These are phyloP conservation scores for Teunomyces lycoperdinae DNA, from an alignment of 805 yeast species.

Conservation along the genomic window DNA sequence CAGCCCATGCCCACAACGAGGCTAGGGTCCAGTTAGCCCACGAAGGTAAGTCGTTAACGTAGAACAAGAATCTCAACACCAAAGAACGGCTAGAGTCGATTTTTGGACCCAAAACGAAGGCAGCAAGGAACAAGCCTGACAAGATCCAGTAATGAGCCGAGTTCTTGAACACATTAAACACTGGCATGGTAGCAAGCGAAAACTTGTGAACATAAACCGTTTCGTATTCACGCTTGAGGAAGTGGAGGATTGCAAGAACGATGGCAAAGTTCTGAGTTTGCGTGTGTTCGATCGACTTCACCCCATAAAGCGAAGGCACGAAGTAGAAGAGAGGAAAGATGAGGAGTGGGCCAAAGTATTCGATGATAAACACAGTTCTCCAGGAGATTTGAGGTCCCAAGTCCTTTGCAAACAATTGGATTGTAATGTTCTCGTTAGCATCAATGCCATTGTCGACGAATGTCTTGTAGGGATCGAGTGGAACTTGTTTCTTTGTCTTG, in stretches of 20 bases:
- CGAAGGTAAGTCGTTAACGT: conserved; percentile 42
- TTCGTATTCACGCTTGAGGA: conserved; percentile 84
- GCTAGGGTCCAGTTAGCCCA: conserved; percentile 30
- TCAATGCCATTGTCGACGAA: conserved; percentile 44
- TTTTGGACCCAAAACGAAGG: conserved; percentile 43
- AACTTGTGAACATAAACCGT: conserved; percentile 82
- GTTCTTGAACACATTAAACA: conserved; percentile 82
- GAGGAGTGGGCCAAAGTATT: conserved; percentile 85
- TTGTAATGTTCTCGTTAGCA: conserved; percentile 26
- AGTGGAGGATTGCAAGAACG: conserved; percentile 66
- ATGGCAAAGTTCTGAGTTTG: conserved; percentile 54
- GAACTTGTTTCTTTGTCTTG: conserved; percentile 32
- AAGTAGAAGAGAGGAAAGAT: conserved; percentile 71
- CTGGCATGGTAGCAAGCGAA: conserved; percentile 90
- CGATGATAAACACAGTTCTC: conserved; percentile 85
- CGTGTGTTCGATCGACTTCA: conserved; percentile 42
- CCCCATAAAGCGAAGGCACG: conserved; percentile 30
- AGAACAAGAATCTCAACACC: conserved; percentile 31
- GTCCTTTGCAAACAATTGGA: conserved; percentile 70
- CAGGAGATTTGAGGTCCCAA: conserved; percentile 91
- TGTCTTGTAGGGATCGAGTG: conserved; percentile 44
- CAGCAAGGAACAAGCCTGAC: conserved; percentile 61
- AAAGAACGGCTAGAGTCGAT: conserved; percentile 14
- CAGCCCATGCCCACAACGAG: conserved; percentile 55
- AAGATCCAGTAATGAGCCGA: conserved; percentile 91